A percentile compares a stretch with the other conserved stretches of the same genome.
phyloP scores from a whole-genome alignment of 495 filamentous ascomycete species.

The Aspergillus asperescens region DNA sequence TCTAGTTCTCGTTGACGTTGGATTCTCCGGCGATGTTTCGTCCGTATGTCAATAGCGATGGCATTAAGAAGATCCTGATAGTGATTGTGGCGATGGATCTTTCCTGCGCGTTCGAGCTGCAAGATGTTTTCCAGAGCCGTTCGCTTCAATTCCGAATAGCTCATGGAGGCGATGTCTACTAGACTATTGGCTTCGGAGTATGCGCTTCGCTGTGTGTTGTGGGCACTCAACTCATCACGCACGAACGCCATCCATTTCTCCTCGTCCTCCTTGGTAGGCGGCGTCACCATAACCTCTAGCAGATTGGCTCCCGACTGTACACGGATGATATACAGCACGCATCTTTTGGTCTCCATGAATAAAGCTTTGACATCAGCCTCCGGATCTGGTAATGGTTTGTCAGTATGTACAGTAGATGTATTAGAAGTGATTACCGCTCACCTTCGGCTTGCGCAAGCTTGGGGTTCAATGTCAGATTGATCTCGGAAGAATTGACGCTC shows the following conservation, averaged over 20 bases:
- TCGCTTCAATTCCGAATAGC: conserved; percentile 87
- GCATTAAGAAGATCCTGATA: conserved; percentile 97
- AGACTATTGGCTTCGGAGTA: conserved; percentile 86
- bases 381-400: conserved; percentile 52
- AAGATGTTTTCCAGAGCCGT: conserved; percentile 93
- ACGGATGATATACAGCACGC: conserved; percentile 95
- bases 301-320: conserved; percentile 89
- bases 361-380: conserved; percentile 86
- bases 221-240: conserved; percentile 70
- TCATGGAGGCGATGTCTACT: conserved; percentile 83
- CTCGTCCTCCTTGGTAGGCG: conserved; percentile 81
- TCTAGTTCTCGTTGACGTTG: conserved; percentile 89
- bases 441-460: conserved; percentile 84
- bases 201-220: conserved; percentile 66
- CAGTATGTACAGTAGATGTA: conserved; percentile 2
- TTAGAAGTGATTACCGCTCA: conserved; percentile 22
- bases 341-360: conserved; percentile 97
- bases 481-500: conserved; percentile 81
- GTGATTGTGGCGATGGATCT: conserved; percentile 83
- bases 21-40: conserved; percentile 86
- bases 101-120: conserved; percentile 72
- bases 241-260: conserved; percentile 79
- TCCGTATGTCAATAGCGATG: conserved; percentile 94
- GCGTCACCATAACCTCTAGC: conserved; percentile 91
- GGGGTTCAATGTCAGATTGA: conserved; percentile 83